Base-by-base conservation (phyloP, 2,329 filamentous ascomycete species). In the Aspergillus proliferans region DNA sequence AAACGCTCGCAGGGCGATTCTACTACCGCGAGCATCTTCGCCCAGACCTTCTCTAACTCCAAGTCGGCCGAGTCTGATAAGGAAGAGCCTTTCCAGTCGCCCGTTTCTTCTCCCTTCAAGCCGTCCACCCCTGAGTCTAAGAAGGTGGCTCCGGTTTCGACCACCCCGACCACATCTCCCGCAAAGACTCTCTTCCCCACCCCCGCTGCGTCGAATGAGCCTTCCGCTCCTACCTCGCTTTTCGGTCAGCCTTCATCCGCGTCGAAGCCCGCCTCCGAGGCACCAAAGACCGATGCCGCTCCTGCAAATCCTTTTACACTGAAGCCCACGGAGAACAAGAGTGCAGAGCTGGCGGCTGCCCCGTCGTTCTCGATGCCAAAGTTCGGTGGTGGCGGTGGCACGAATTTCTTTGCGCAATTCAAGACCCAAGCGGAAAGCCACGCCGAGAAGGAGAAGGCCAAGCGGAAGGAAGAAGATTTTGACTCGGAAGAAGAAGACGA, bases 401-500 rank as follows among this genome's bases (percentile, higher is more conserved):
- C 58, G 5, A 64, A 71, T 49, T 76, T 76, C 56, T 60, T 74
- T 46, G 63, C 65, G 15, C 65, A 74, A 6, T 76, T 77, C 52
- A 66, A 67, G 43, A 55, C 64, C 28, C 51, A 64, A 47, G 64
- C 74, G 5, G 67, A 70, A 18, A 64, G 71, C 45, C 61, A 64
- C 28, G 68, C 69, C 43, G 70, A 72, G 41, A 67, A 71, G 43
- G 72, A 72, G 42, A 73, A 71, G 49, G 69, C 66, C 47, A 75
- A 75, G 59, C 71, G 74, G 45, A 77, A 76, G 59, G 72, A 68
- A 3, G 74, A 76, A 45, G 74, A 77, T 19, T 77, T 73, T 51
- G 75, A 78, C 53, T 76, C 75, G 6, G 76, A 77, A 12, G 74
- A 77, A 47, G 75, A 78, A 39, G 73, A 77, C 40, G 71, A 75